These are phyloP conservation scores for Candida xyloterini DNA, from an alignment of 805 yeast genomes.

Conservation along the genomic window DNA sequence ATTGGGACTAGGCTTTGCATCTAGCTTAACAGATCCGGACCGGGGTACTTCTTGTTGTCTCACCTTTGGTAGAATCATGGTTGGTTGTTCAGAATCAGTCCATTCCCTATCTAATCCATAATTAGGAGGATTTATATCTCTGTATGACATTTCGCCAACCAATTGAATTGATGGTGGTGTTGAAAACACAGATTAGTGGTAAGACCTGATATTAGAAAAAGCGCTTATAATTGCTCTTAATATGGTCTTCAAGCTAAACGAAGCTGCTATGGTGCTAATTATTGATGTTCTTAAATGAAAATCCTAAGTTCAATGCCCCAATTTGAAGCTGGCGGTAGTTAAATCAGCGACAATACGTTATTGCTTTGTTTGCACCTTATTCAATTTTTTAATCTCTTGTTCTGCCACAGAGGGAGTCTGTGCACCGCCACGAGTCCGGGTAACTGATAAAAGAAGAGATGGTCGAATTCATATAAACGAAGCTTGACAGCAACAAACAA, in stretches of 20 bases:
- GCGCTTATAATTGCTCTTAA: not conserved
- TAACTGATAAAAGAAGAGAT: not conserved
- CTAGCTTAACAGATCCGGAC: constrained; percentile 21
- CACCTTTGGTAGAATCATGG: constrained; percentile 24
- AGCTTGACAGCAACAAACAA: too few relatives aligned
- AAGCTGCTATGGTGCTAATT: not conserved
- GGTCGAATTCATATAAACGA: too few relatives aligned
- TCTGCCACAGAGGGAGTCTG: constrained; percentile 6
- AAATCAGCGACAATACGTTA: constrained; percentile 1
- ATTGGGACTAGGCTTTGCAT: constrained; percentile 21
- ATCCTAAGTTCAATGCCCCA: not conserved
- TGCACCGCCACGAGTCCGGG: constrained; percentile 11
- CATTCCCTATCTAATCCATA: constrained; percentile 2
- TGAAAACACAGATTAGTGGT: not conserved
- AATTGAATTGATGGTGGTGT: constrained; percentile 1
- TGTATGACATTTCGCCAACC: constrained; percentile 4
- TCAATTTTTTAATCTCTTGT: constrained; percentile 8
- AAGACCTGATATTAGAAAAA: not conserved
- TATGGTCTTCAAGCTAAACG: not conserved
- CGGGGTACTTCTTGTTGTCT: constrained; percentile 21
- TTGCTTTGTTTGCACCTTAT: constrained; percentile 12
- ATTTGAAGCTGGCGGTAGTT: not conserved
- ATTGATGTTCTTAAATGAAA: not conserved
- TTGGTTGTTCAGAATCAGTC: constrained; percentile 11
- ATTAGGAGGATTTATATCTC: constrained; percentile 1